phyloP scores from a whole-genome alignment of 495 filamentous ascomycete species.

The Penicillium cataractarum region DNA sequence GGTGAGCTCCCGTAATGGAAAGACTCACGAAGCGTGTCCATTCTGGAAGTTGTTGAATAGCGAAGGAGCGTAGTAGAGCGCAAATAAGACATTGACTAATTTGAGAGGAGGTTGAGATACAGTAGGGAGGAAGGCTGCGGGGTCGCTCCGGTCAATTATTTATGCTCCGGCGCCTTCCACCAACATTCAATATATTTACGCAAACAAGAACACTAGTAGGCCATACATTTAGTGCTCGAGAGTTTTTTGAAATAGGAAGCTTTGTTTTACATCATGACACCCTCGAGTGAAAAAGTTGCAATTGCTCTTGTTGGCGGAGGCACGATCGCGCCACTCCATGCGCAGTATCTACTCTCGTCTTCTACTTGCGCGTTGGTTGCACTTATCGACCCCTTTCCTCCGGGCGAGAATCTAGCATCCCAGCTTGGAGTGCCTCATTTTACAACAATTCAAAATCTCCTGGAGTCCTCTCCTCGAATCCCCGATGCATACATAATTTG shows the following conservation, averaged over 20 bases:
- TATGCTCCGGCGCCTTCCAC: not conserved
- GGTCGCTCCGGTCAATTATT: constrained; percentile 1
- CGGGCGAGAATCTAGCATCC: not conserved
- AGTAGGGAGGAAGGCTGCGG: not conserved
- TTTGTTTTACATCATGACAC: not conserved
- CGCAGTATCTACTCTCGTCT: constrained; percentile 11
- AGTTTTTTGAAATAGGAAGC: not conserved
- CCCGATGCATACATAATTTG: constrained; percentile 19
- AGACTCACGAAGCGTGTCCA: constrained; percentile 17
- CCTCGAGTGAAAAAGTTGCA: not conserved
- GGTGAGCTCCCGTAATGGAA: constrained; percentile 14
- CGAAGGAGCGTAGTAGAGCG: not conserved
- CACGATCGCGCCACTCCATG: constrained; percentile 14
- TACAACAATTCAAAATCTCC: not conserved
- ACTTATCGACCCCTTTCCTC: constrained; percentile 9
- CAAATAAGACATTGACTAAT: not conserved
- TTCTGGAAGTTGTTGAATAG: not conserved
- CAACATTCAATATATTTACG: not conserved
- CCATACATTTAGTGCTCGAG: not conserved
- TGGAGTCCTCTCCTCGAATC: not conserved
- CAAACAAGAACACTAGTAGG: not conserved
- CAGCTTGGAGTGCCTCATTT: not conserved
- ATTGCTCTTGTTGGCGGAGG: constrained; percentile 12
- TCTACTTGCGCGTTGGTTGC: constrained; percentile 7
- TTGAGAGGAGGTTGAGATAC: not conserved